phyloP scores from a whole-genome alignment of 1,284 basidiomycete species.

The Papiliotrema laurentii region DNA sequence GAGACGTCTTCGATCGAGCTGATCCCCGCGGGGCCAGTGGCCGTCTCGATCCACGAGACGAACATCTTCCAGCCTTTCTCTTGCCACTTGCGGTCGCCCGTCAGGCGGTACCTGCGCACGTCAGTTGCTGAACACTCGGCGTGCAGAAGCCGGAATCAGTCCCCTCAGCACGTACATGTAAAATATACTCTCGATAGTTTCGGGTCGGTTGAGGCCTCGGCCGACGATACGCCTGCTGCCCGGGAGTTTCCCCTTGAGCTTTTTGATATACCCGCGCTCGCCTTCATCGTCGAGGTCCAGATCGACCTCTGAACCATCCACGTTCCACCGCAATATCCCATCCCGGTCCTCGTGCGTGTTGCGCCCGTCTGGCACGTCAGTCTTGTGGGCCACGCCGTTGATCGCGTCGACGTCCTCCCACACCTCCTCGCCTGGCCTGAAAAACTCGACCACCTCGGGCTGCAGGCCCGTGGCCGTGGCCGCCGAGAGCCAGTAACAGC shows the following conservation, averaged over 20 bases:
- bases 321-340: constrained; percentile 25
- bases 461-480: constrained; percentile 47
- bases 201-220: constrained; percentile 51
- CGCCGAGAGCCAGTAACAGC: constrained; percentile 54
- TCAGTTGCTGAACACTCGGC: too few relatives aligned
- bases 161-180: constrained; percentile 38
- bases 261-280: constrained; percentile 35
- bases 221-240: constrained; percentile 29
- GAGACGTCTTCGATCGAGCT: constrained; percentile 50
- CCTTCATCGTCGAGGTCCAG: constrained; percentile 14
- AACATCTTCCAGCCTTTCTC: constrained; percentile 60
- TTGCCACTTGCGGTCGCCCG: constrained; percentile 55
- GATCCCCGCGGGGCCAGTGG: constrained; percentile 46
- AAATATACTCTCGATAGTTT: constrained; percentile 57
- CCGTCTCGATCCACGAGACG: constrained; percentile 52
- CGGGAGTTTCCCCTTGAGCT: constrained; percentile 35
- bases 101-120: constrained; percentile 53
- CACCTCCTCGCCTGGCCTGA: constrained; percentile 15
- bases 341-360: constrained; percentile 20
- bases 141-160: neutral
- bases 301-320: constrained; percentile 19
- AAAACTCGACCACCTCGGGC: constrained; percentile 47
- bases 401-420: constrained; percentile 32
- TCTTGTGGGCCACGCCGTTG: constrained; percentile 18
- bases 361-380: constrained; percentile 4